phyloP scores from a whole-genome alignment of 2,329 filamentous ascomycete species.

The Cryphonectria radicalis region DNA sequence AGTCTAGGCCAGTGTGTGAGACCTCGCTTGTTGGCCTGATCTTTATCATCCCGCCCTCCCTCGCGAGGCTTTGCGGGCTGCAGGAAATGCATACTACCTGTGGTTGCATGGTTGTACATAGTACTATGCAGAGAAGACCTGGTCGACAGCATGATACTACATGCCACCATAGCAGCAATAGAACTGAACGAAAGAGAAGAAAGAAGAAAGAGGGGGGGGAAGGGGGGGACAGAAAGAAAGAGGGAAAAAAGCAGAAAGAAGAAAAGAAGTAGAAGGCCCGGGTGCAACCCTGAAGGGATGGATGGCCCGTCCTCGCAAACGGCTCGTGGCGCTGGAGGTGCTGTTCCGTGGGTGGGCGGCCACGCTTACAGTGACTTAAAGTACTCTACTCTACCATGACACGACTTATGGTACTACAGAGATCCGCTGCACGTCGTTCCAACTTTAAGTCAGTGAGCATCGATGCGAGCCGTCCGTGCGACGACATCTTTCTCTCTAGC shows the following conservation, averaged over 20 bases:
- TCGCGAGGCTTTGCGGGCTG: background rate
- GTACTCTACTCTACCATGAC: background rate
- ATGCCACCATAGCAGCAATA: background rate
- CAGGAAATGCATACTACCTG: background rate
- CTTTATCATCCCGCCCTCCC: background rate
- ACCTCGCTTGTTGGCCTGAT: conserved; percentile 10
- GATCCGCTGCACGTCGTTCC: conserved; percentile 4
- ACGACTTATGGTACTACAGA: background rate
- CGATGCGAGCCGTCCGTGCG: conserved; percentile 3
- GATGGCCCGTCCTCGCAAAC: background rate
- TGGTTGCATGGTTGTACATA: background rate
- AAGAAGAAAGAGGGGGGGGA: too few species aligned
- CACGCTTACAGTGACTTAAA: background rate
- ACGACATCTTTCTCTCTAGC: conserved; percentile 2
- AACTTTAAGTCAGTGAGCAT: background rate
- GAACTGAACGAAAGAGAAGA: background rate
- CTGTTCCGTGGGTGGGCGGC: conserved; percentile 9
- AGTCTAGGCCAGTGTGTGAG: background rate
- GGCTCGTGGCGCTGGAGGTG: conserved; percentile 12
- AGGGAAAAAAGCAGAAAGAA: background rate
- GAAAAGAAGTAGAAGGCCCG: conserved; percentile 7
- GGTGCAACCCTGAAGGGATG: conserved; percentile 10
- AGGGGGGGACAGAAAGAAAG: too few species aligned
- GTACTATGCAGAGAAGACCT: background rate
- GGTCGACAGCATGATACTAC: background rate